Conservation (phyloP, 164 flowering plant species). For the Aristolochia fimbriata region DNA sequence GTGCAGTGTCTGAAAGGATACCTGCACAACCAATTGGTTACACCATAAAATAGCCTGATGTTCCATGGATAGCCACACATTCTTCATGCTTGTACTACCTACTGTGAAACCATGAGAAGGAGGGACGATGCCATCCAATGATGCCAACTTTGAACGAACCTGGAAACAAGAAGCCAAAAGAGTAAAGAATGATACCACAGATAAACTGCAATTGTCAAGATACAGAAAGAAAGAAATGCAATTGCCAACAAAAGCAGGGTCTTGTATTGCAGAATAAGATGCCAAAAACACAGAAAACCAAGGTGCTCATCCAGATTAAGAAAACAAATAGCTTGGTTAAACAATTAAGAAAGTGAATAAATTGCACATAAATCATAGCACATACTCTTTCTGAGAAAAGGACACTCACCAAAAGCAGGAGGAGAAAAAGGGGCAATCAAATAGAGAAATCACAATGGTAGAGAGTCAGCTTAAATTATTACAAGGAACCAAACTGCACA, state of each 20-base stretch:
- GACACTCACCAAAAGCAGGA: no score
- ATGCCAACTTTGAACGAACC: constrained; percentile 80
- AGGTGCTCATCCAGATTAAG: neutral
- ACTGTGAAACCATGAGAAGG: constrained; percentile 80
- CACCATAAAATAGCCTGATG: constrained; percentile 99
- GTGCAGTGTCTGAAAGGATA: constrained; percentile 14
- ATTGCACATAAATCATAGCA: no score
- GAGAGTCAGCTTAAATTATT: no score
- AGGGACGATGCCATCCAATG: constrained; percentile 92
- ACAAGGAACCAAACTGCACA: no score
- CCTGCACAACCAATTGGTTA: constrained; percentile 95
- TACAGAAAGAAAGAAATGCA: neutral
- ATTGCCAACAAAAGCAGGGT: neutral
- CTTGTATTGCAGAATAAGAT: neutral
- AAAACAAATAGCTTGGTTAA: no score
- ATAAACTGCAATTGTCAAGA: neutral
- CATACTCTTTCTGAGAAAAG: no score
- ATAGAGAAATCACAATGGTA: no score
- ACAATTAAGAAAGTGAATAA: no score
- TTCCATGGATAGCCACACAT: constrained; percentile 99
- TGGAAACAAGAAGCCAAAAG: constrained; percentile 15
- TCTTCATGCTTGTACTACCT: constrained; percentile 74
- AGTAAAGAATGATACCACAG: neutral
- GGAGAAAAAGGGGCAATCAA: no score
- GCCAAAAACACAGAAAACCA: neutral